phyloP scores from a whole-genome alignment of 2,329 filamentous ascomycete genomes.

The Calonectria hongkongensis region DNA sequence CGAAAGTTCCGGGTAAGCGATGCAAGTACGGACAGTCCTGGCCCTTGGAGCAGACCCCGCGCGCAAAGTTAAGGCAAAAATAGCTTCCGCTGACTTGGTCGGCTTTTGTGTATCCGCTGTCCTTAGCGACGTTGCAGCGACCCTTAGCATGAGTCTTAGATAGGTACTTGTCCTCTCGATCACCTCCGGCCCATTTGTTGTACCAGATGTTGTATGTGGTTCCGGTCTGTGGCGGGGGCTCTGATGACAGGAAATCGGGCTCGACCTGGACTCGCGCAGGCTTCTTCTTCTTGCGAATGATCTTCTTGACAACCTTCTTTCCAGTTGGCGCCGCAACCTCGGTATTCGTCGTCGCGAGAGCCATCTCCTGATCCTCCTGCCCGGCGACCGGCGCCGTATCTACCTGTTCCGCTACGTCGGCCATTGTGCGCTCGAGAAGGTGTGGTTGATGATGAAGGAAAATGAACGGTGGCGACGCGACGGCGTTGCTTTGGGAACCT shows the following conservation, averaged over 20 bases:
- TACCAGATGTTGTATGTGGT: conserved; percentile 98
- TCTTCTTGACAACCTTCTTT: conserved; percentile 86
- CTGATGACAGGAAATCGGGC: conserved; percentile 85
- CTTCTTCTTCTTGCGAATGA: conserved; percentile 91
- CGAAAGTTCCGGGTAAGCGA: conserved; percentile 88
- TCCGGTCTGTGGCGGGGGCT: conserved; percentile 93
- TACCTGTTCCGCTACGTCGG: conserved; percentile 56
- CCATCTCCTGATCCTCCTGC: conserved; percentile 57
- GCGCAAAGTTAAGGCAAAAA: conserved; percentile 94
- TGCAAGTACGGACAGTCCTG: conserved; percentile 97
- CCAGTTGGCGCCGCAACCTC: conserved; percentile 69
- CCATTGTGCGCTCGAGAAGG: conserved; percentile 52
- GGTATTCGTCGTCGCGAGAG: conserved; percentile 61
- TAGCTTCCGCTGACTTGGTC: conserved; percentile 87
- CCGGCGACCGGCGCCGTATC: conserved; percentile 51
- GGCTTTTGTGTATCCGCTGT: conserved; percentile 86
- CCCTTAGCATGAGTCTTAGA: conserved; percentile 88
- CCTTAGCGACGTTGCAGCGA: conserved; percentile 89
- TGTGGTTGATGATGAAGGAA: conserved; percentile 34
- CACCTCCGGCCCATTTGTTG: conserved; percentile 98
- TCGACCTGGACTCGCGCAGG: conserved; percentile 95
- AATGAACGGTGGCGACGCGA: conserved; percentile 49
- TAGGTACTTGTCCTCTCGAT: conserved; percentile 92
- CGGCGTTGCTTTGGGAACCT: conserved; percentile 46
- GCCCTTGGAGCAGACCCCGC: conserved; percentile 88